Conservation (phyloP, 768 basidiomycete genomes). For the Leccinum imitatum region DNA sequence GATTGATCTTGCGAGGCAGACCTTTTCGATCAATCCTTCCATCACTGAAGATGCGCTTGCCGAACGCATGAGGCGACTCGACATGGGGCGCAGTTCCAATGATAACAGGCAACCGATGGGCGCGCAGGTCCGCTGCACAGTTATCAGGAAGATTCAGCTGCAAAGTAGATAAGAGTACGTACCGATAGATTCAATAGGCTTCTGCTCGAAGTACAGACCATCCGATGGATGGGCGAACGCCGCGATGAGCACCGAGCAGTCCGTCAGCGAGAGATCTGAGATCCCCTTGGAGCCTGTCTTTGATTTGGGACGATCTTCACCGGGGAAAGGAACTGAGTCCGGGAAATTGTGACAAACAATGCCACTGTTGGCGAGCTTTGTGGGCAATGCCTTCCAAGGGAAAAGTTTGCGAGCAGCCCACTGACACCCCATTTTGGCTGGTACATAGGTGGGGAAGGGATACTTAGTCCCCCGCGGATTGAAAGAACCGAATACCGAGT, state of each 20-base stretch:
- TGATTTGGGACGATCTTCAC: neutral
- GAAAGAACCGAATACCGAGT: neutral
- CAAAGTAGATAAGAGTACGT: neutral
- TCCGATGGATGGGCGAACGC: neutral
- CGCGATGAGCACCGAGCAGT: neutral
- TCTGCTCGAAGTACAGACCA: neutral
- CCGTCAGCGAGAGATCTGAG: neutral
- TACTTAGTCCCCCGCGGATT: neutral
- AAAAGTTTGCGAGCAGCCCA: slow-evolving; percentile 4
- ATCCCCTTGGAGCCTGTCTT: slow-evolving; percentile 9
- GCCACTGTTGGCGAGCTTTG: neutral
- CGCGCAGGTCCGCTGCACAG: neutral
- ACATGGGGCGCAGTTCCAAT: neutral
- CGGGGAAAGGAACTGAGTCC: neutral
- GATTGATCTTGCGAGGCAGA: neutral
- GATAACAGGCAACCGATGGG: neutral
- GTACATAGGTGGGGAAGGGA: neutral
- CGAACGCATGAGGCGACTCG: neutral
- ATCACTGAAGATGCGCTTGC: neutral
- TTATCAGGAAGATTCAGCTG: neutral
- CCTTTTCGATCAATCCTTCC: neutral
- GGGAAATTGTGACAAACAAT: slow-evolving; percentile 1
- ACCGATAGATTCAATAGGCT: neutral
- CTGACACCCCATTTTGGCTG: neutral
- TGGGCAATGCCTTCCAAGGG: slow-evolving; percentile 7